Evolutionary conservation across 2,329 filamentous ascomycete species (phyloP), one percentile per base, ranked within the genome.

Genomic region (Proliferodiscus dingleyae): DNA sequence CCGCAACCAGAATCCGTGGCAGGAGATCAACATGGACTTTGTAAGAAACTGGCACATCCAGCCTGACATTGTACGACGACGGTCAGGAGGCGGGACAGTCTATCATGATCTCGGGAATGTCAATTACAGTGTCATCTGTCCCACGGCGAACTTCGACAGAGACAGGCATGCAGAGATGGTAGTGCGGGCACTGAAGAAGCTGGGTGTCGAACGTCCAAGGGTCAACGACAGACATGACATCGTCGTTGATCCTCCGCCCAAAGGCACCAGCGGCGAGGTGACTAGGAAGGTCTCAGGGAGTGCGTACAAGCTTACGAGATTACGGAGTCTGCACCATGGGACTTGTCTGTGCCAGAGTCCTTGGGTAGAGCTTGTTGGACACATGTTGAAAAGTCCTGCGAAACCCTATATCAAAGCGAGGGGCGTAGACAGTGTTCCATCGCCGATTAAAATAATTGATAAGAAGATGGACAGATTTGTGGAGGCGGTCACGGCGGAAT

Each of bases 1-100:
- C 34, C 83, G 93, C 49, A 98, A 98, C 65, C 93, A 98, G 70
- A 98, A 98, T 65, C 93, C 93, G 43, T 98, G 91, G 93, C 75
- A 88, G 7, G 93, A 98, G 70, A 82, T 88, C 51, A 87, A 95
- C 63, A 74, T 96, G 7, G 69, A 69, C 30, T 71, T 80, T 1
- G 70, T 95, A 7, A 59, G 60, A 11, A 44, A 46, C 15, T 40
- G 37, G 21, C 26, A 30, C 19, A 28, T 53, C 15, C 34, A 63
- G 39, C 66, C 80, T 29, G 58, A 74, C 47, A 80, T 95, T 10
- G 87, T 98, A 4, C 82, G 93, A 10, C 79, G 93, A 15, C 80
- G 91, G 41, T 90, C 85, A 18, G 93, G 93, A 22, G 93, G 93
- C 39, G 93, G 93, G 37, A 82, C 93, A 2, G 93, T 98, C 41